Evolutionary conservation across 148 eudicot species (phyloP), one percentile per base, ranked within the genome.

Genomic region (Chenopodium formosanum): DNA sequence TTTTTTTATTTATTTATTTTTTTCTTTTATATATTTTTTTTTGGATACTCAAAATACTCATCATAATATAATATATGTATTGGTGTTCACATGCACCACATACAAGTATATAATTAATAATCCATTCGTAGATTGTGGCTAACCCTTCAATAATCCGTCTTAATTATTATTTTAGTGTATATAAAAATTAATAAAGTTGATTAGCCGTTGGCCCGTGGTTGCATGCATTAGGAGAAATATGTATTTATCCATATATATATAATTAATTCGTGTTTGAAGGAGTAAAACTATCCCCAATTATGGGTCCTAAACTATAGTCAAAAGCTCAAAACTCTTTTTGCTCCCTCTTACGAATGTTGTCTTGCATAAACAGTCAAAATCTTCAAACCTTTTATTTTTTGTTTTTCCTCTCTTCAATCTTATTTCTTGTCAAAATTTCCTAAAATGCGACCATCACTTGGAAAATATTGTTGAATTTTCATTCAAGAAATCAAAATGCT

Each of bases 221-320:
- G 58, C 74, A 75, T 66, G 78, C 25, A 34, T 67, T 7, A 75
- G 1, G 68, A 69, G 46, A 82, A n/a, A 9, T 10, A 67, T 47
- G 48, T 6, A 48, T 25, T 25, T 25, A 25, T 25, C 25, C 25
- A 25, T 47, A 67, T 34, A 2, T 34, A 34, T 34, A 34, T 47
- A 67, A 23, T 6, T 10, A 74, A 74, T 46, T 7, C 86, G 86
- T 84, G 74, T 84, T 84, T 84, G 86, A 84, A 84, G 83, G 86
- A 80, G 86, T 84, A 80, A 34, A 82, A 76, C 52, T 12, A 29
- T 52, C 62, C 70, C 73, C 60, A 60, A 64, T 16, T 75, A 32
- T 29, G 58, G 53, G 58, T 31, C 58, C 19, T 11, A 70, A 50
- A 34, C 22, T 32, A 63, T 34, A 73, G 58, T 71, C 48, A 75